phyloP scores from a whole-genome alignment of 768 basidiomycete species.

The Boletus subparvulus region DNA sequence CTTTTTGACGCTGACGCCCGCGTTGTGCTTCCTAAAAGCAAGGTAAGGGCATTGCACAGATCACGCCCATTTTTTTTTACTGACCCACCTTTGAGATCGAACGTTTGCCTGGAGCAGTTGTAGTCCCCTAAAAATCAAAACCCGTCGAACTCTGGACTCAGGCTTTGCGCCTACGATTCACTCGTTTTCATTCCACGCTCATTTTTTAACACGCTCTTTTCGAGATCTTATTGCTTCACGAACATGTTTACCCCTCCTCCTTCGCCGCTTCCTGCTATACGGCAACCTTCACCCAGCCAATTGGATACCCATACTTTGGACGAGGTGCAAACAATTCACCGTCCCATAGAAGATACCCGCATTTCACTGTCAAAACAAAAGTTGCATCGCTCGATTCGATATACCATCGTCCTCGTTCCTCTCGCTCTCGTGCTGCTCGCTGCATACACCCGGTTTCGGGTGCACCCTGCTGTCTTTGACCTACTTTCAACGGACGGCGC shows the following conservation, averaged over 20 bases:
- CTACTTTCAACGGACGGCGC: slow-evolving; percentile 31
- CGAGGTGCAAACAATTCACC: slow-evolving; percentile 1
- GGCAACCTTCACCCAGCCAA: slow-evolving; percentile 5
- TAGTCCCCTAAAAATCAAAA: not conserved
- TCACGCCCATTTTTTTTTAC: not conserved
- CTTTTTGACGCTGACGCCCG: slow-evolving; percentile 3
- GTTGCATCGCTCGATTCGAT: slow-evolving; percentile 39
- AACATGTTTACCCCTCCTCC: slow-evolving; percentile 45
- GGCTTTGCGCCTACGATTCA: slow-evolving; percentile 15
- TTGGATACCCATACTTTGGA: not conserved
- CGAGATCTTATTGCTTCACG: not conserved
- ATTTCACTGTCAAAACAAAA: slow-evolving; percentile 32
- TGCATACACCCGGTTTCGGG: slow-evolving; percentile 48
- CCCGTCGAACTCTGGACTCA: not conserved
- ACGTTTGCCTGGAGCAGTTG: not conserved
- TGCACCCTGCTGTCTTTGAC: slow-evolving; percentile 49
- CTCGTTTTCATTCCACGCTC: slow-evolving; percentile 23
- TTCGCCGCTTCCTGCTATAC: slow-evolving; percentile 36
- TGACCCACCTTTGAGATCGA: slow-evolving; percentile 13
- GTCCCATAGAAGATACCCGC: slow-evolving; percentile 2
- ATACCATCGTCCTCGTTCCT: slow-evolving; percentile 58
- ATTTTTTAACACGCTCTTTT: slow-evolving; percentile 32
- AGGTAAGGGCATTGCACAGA: slow-evolving; percentile 5
- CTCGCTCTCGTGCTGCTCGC: slow-evolving; percentile 55
- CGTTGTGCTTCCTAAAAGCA: slow-evolving; percentile 4